These are phyloP conservation scores for Phialemonium atrogriseum DNA, from an alignment of 2,329 filamentous ascomycete species.

Conservation along the genomic window DNA sequence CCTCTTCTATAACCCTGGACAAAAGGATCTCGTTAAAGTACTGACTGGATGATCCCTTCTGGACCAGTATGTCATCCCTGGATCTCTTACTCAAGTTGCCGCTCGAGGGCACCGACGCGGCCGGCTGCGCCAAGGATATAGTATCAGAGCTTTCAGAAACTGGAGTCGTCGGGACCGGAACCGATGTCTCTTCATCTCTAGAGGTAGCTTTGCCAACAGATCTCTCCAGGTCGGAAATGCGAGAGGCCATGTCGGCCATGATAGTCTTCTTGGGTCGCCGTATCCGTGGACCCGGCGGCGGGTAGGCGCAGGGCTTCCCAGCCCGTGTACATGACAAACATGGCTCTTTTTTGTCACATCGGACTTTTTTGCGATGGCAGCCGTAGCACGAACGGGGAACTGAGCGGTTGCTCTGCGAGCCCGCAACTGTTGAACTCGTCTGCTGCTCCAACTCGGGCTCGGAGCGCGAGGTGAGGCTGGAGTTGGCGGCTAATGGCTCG, in stretches of 20 bases:
- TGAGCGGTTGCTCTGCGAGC: too few relatives aligned
- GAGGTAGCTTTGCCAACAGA: too few relatives aligned
- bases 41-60: slow-evolving; percentile 22
- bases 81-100: too few relatives aligned
- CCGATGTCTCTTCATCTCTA: too few relatives aligned
- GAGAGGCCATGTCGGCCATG: slow-evolving; percentile 23
- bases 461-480: too few relatives aligned
- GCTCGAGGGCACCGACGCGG: too few relatives aligned
- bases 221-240: too few relatives aligned
- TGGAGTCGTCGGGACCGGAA: too few relatives aligned
- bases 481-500: too few relatives aligned
- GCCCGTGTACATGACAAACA: slow-evolving; percentile 17
- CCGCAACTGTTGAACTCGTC: slow-evolving; percentile 19
- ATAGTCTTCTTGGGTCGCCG: slow-evolving; percentile 17
- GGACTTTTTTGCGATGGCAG: slow-evolving; percentile 22
- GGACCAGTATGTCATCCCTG: slow-evolving; percentile 19
- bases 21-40: slow-evolving; percentile 29
- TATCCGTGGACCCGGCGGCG: slow-evolving; percentile 14
- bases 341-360: slow-evolving; percentile 21
- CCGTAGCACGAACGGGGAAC: slow-evolving; percentile 19
- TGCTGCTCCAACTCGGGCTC: slow-evolving; percentile 32
- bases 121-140: too few relatives aligned
- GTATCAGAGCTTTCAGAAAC: too few relatives aligned
- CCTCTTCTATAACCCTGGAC: slow-evolving; percentile 25
- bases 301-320: slow-evolving; percentile 21